A percentile compares a stretch with the other conserved stretches of the same genome.
Evolutionary conservation across 768 basidiomycete genomes (phyloP).

Genomic region (Multifurca ochricompacta): DNA sequence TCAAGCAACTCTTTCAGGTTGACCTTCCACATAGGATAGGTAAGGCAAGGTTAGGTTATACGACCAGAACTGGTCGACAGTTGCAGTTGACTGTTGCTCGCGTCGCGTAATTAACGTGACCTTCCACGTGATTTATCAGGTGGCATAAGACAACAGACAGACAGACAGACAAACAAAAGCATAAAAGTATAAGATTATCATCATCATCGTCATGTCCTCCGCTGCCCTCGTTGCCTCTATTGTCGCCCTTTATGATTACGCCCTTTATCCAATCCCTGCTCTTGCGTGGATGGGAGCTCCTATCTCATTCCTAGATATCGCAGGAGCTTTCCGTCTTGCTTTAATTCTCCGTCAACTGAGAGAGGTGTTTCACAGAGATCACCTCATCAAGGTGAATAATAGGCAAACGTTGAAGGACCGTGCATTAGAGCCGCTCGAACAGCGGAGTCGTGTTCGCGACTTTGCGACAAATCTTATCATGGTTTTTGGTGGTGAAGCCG

Average conservation of each 20-base stretch:
- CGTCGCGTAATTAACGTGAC: constrained; percentile 1
- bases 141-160: too few relatives aligned
- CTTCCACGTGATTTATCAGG: neutral
- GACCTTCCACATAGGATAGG: constrained; percentile 8
- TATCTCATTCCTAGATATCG: constrained; percentile 15
- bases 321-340: constrained; percentile 17
- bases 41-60: neutral
- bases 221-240: constrained; percentile 13
- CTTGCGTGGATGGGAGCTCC: constrained; percentile 15
- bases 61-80: neutral
- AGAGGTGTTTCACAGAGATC: constrained; percentile 5
- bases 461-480: constrained; percentile 16
- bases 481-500: constrained; percentile 21
- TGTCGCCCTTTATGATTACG: constrained; percentile 16
- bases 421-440: neutral
- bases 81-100: neutral
- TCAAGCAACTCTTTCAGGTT: constrained; percentile 11
- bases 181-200: neutral
- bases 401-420: neutral
- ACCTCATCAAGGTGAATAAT: constrained; percentile 2
- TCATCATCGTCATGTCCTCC: constrained; percentile 6
- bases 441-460: constrained; percentile 16
- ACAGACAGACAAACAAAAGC: too few relatives aligned
- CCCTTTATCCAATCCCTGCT: constrained; percentile 15
- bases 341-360: constrained; percentile 19